These are phyloP conservation scores for Hypoxylon subgilvum DNA, from an alignment of 495 filamentous ascomycete genomes.

Conservation along the genomic window DNA sequence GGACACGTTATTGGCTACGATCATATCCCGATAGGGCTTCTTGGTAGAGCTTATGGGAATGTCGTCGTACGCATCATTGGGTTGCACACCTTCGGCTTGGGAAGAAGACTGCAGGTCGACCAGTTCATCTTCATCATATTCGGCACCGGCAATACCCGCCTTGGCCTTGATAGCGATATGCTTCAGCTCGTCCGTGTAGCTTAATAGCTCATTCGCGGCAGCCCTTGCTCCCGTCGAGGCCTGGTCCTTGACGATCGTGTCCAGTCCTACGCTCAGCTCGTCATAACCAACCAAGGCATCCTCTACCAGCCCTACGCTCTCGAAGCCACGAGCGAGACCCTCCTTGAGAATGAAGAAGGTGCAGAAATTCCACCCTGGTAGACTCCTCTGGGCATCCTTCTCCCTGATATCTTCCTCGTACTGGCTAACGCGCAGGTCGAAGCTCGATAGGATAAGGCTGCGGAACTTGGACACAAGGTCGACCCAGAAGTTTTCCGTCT, in stretches of 20 bases:
- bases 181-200: constrained; percentile 73
- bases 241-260: constrained; percentile 80
- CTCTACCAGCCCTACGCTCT: constrained; percentile 94
- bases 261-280: constrained; percentile 84
- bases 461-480: constrained; percentile 89
- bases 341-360: constrained; percentile 98
- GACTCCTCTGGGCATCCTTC: constrained; percentile 81
- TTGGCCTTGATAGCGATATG: constrained; percentile 59
- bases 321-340: constrained; percentile 88
- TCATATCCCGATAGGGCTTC: constrained; percentile 89
- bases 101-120: constrained; percentile 53
- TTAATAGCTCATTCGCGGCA: constrained; percentile 59
- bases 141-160: constrained; percentile 38
- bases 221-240: constrained; percentile 56
- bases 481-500: constrained; percentile 74
- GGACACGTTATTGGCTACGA: constrained; percentile 95
- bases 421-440: constrained; percentile 87
- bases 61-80: constrained; percentile 47
- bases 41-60: constrained; percentile 73
- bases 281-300: constrained; percentile 93
- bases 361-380: constrained; percentile 99
- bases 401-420: constrained; percentile 98
- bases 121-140: constrained; percentile 50
- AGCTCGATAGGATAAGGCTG: constrained; percentile 82
- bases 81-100: constrained; percentile 35